These are phyloP conservation scores for Starmerella ratchasimensis DNA, from an alignment of 805 yeast species.

Conservation along the genomic window DNA sequence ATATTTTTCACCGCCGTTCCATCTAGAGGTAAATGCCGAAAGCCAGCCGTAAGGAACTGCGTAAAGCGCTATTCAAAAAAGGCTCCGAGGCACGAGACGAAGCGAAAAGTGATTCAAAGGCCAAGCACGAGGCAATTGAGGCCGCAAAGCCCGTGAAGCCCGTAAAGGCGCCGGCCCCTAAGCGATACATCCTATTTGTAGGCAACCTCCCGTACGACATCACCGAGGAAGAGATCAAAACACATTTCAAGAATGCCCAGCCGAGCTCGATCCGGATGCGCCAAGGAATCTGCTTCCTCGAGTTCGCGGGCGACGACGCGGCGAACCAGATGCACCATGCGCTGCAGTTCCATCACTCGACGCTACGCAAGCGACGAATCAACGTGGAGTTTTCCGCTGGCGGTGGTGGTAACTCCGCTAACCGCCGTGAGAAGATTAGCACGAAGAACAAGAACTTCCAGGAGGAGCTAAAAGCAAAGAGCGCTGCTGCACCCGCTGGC, in stretches of 20 bases:
- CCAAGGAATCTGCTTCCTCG: slow-evolving; percentile 76
- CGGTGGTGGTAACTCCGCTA: slow-evolving; percentile 84
- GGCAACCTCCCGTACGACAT: slow-evolving; percentile 77
- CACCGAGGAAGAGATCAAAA: slow-evolving; percentile 44
- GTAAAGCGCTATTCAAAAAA: slow-evolving; percentile 16
- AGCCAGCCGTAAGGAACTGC: slow-evolving; percentile 27
- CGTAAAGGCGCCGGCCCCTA: slow-evolving; percentile 19
- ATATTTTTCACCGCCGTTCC: neutral
- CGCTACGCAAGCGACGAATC: slow-evolving; percentile 57
- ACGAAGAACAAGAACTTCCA: slow-evolving; percentile 64
- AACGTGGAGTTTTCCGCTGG: slow-evolving; percentile 96
- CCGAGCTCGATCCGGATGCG: slow-evolving; percentile 73
- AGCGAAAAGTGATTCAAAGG: slow-evolving; percentile 20
- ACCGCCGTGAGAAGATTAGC: slow-evolving; percentile 46
- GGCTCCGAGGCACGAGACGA: slow-evolving; percentile 18
- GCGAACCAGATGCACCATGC: slow-evolving; percentile 75
- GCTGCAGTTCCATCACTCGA: slow-evolving; percentile 66
- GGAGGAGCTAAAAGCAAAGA: slow-evolving; percentile 44
- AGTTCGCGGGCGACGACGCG: slow-evolving; percentile 58
- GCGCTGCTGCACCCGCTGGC: slow-evolving; percentile 11
- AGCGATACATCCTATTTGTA: slow-evolving; percentile 67
- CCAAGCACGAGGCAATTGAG: slow-evolving; percentile 25
- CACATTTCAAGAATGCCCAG: slow-evolving; percentile 53
- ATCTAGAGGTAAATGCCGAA: slow-evolving; percentile 21
- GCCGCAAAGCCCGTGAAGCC: slow-evolving; percentile 20